Evolutionary conservation across 352 stramenopile species (phyloP), one percentile per base, ranked within the genome.

Genomic region (Peronospora farinosa): DNA sequence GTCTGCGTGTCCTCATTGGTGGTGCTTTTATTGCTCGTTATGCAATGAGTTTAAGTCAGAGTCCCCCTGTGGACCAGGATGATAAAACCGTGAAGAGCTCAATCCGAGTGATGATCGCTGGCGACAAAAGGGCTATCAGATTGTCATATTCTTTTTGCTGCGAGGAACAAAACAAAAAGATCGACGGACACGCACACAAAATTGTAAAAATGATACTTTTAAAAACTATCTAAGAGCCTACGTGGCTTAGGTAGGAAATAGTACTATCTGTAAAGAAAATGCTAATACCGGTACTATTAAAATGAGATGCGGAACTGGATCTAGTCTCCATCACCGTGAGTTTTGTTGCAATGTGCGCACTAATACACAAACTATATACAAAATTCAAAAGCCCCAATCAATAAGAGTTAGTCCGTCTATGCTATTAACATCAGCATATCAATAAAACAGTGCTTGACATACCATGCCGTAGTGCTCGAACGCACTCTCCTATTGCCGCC

Each of bases 381-480:
- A 31, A 31, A 31, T 30, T 30, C 5, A 1, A 39, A 19, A 37
- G 0, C 27, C 46, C 28, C 41, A 40, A 30, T 5, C 3, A 1
- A 16, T 4, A 12, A 41, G 10, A 21, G 19, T 21, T 21, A 21
- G 19, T 51, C 11, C 51, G 28, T 30, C 17, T 32, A 21, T 36
- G 3, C 6, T 46, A 12, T 37, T 19, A 2, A 15, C 10, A 11
- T 27, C 0, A 46, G n/a, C 5, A 3, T 16, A 31, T 27, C 21
- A 47, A n/a, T 0, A 37, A 35, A 45, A 19, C 15, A 60, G 17
- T 28, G 13, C 23, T 16, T 32, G 21, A 65, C 66, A 28, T 69
- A 92, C 80, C 78, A 44, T 84, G 83, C 10, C 79, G 78, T 43
- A 95, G 64, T 59, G 88, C 86, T 37, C 61, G 50, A 13, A 92